Base-by-base conservation (phyloP, 2,329 filamentous ascomycete species). In the Hortaea werneckii region DNA sequence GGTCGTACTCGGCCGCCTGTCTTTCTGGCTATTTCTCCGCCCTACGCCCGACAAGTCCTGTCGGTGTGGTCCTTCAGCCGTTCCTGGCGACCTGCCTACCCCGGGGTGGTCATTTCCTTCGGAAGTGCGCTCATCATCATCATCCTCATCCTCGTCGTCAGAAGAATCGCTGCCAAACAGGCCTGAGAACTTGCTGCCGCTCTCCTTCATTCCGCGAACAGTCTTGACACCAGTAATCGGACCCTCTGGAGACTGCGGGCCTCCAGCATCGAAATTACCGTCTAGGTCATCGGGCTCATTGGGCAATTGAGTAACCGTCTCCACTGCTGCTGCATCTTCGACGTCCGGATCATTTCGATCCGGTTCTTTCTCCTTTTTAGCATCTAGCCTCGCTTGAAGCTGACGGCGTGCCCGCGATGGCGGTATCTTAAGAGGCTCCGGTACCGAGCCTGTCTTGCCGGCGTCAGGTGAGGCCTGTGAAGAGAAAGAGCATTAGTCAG, bases 361-460 rank as follows among this genome's bases (percentile, higher is more conserved):
- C 20, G 61, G 58, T 6, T 54, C 50, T 40, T 50, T 47, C 30
- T 57, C 52, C 41, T 69, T 68, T 37, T 65, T 86, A 79, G 58
- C 64, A 2, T 70, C 71, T 10, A 96, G 75, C 9, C 89, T 80
- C 9, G 86, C 85, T n/a, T 88, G 89, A n/a, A 96, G 77, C 65
- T 94, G 87, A 45, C 87, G 76, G 42, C 90, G 80, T 6, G 90
- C 90, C 43, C 90, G 80, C 6, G 87, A 94, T 2, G 90, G 89
- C 1, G 85, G 82, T 32, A 90, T 81, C 63, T 90, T 92, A 58
- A 95, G 73, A 9, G 88, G 87, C 29, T 85, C 82, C 20, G 80
- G 85, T n/a, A 83, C 83, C 64, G 70, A 52, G 34, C 29, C 37
- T 6, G 12, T 12, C 27, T 20, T 37, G 26, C 40, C 30, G 34